phyloP scores from a whole-genome alignment of 2,329 filamentous ascomycete genomes.

The Fusarium sp. region DNA sequence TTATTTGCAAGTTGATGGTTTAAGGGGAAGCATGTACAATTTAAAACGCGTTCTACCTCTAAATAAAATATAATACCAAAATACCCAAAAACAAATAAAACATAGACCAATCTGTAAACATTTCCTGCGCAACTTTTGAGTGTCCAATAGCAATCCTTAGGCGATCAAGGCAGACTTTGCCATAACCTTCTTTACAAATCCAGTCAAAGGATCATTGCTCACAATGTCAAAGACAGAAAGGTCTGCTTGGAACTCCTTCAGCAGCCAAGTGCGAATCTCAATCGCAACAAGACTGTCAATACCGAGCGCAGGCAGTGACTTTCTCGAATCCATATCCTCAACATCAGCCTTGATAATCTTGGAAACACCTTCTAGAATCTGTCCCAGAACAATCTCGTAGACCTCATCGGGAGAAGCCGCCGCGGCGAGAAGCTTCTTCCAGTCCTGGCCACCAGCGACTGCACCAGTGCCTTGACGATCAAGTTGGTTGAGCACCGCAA shows the following conservation, averaged over 20 bases:
- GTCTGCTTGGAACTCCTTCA: background rate
- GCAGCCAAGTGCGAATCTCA: background rate
- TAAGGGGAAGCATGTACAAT: background rate
- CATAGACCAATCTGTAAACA: rapidly evolving
- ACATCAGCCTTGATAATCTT: constrained; percentile 2
- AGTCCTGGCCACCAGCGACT: background rate
- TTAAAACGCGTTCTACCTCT: background rate
- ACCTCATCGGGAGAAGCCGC: background rate
- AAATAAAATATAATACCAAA: background rate
- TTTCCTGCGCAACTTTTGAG: rapidly evolving
- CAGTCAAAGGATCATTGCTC: background rate
- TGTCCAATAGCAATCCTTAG: rapidly evolving
- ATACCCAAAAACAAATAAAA: rapidly evolving
- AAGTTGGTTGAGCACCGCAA: background rate
- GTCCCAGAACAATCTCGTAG: background rate
- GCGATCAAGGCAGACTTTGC: background rate
- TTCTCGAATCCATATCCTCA: background rate
- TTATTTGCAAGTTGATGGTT: rapidly evolving
- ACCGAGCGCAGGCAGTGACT: background rate
- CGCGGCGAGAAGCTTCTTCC: background rate
- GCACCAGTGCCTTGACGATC: background rate
- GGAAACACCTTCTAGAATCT: background rate
- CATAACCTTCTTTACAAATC: background rate
- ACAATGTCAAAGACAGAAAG: constrained; percentile 3
- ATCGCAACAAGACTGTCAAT: background rate